Evolutionary conservation across 2,329 filamentous ascomycete species (phyloP), one percentile per base, ranked within the genome.

Genomic region (Venturiaceae sp.): DNA sequence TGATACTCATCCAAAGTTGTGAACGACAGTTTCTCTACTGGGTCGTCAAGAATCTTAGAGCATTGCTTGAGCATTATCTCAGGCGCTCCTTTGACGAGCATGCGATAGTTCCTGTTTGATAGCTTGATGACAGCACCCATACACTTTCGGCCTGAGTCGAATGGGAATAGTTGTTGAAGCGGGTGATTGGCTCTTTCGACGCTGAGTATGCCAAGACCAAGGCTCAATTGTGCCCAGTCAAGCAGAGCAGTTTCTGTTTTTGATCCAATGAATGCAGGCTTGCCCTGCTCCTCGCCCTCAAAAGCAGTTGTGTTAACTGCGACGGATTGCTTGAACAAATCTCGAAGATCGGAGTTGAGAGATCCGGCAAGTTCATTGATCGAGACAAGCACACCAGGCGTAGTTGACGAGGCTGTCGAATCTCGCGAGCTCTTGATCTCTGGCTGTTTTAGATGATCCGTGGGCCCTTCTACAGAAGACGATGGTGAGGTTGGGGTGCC

Each of bases 211-310:
- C 80, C 81, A 76, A 90, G 83, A 44, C 79, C 85, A 14, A 90
- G 74, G 65, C 83, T 76, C 53, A 87, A 82, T 53, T 80, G 79
- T 21, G 85, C 84, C 66, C 90, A 89, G 26, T 78, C 76, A n/a
- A 91, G 77, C 13, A 91, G 75, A 23, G 87, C 87, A 3, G 86
- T 89, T 67, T 91, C 87, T 0, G 87, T 91, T 72, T 90, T 90
- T 5, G 87, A 90, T 32, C 87, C 87, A 62, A 90, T 79, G 63
- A 88, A 91, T 0, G 79, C 72, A 19, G 71, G 64, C 60, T 77
- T 75, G 33, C 84, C 84, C 44, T 84, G 78, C 46, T 82, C 77
- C 46, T 85, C 82, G 5, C 80, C 79, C 66, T 88, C 83, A 63
- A 88, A 88, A 1, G 85, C 84, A 0, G 85, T 86, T 0, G 85